Evolutionary conservation across 139 green algal genomes (phyloP), one percentile per base, ranked within the genome.

Genomic region (Picochlorum sp.): DNA sequence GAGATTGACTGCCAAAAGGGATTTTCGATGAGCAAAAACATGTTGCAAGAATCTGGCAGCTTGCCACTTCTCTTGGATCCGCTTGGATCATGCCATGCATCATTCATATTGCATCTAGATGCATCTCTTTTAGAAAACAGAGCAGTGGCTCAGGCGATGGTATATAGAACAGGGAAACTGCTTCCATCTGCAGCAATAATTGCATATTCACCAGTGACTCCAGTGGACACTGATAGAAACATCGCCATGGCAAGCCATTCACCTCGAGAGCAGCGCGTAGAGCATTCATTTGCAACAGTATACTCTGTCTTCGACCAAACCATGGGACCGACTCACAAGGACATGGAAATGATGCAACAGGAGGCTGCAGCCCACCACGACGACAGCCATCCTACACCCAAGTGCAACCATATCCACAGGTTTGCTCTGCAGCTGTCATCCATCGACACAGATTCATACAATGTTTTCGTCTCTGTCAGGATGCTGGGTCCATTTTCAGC

Each of bases 401-500:
- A 18, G 15, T 54, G 47, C 47, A 21, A 54, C 11, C 47, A 54
- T 13, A 57, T 18, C 15, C 60, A 56, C 34, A 20, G n/a, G 4
- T 66, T 16, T 26, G 13, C 37, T 45, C 41, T 66, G 8, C 13
- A 59, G 23, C 23, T 65, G 24, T 55, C 60, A 59, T 21, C 60
- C 4, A 18, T 55, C 5, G 58, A 65, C 57, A 65, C 21, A 15
- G 58, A 59, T 2, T 31, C 21, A 18, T 18, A 57, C 60, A 59
- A 67, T 31, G 72, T 65, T 24, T 63, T 66, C 2, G 67, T 84
- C 14, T 56, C 49, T 18, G 34, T 82, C 6, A 65, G 68, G 5
- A 67, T 83, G 45, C 64, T 85, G 52, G 78, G 78, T 1, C 78
- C 78, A 26, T 78, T 83, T 50, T 55, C 66, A 18, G 75, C 71